phyloP scores from a whole-genome alignment of 1,139 yeast species.

The Blastobotrys aristatus region DNA sequence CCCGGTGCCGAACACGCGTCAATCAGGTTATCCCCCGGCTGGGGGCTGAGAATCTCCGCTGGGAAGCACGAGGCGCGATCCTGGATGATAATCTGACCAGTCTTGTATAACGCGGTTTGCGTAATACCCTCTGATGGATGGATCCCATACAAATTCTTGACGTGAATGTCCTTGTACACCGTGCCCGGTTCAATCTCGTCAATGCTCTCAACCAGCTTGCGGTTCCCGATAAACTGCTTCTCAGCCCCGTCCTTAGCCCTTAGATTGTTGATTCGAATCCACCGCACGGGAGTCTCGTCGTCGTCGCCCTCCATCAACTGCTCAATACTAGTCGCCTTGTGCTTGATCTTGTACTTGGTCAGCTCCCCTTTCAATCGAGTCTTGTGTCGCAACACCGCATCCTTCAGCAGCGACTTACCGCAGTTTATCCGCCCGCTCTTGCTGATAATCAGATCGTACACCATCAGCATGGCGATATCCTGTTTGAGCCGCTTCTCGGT shows the following conservation, averaged over 20 bases:
- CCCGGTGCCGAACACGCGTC: slow-evolving; percentile 99
- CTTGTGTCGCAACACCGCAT: slow-evolving; percentile 69
- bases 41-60: slow-evolving; percentile 68
- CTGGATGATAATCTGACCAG: slow-evolving; percentile 82
- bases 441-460: slow-evolving; percentile 76
- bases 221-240: slow-evolving; percentile 42
- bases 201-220: slow-evolving; percentile 45
- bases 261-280: slow-evolving; percentile 77
- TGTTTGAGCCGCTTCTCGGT: slow-evolving; percentile 42
- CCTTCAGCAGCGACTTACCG: slow-evolving; percentile 84
- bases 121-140: slow-evolving; percentile 68
- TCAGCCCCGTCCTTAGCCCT: slow-evolving; percentile 39
- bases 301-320: slow-evolving; percentile 37
- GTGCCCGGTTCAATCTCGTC: slow-evolving; percentile 40
- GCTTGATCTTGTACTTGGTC: slow-evolving; percentile 67
- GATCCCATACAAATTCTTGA: slow-evolving; percentile 76
- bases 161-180: slow-evolving; percentile 63
- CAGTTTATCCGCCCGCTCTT: slow-evolving; percentile 78
- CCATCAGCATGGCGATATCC: slow-evolving; percentile 55
- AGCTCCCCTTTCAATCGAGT: slow-evolving; percentile 79
- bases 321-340: slow-evolving; percentile 50
- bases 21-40: slow-evolving; percentile 49
- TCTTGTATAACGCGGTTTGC: slow-evolving; percentile 56
- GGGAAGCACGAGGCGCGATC: slow-evolving; percentile 98
- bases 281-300: slow-evolving; percentile 68